Evolutionary conservation across 2,329 filamentous ascomycete genomes (phyloP), one percentile per base, ranked within the genome.

Genomic region (Epichloe gansuensis): DNA sequence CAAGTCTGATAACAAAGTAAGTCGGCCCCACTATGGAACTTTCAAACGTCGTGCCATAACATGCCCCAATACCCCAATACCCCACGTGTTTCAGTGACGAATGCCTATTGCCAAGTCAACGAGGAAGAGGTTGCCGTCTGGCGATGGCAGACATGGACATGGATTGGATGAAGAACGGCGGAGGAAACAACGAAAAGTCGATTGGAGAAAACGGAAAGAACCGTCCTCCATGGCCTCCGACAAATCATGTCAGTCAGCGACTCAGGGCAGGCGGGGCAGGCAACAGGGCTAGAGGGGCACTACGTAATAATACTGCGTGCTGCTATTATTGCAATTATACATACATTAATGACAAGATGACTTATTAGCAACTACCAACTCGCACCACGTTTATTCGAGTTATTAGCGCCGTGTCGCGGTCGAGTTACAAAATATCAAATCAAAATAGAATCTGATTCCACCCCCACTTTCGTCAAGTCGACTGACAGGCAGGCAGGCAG

Each of bases 81-180:
- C 51, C 50, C 54, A 54, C 52, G 50, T 59, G 59, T 60, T 52
- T 60, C 58, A 56, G 55, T 48, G 45, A 59, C 54, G 56, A 60
- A 59, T 60, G 58, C 52, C 46, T 50, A 60, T 59, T 59, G 59
- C 58, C 58, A 56, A 56, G 59, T 58, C 59, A 59, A 60, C 59
- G 9, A 41, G 52, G 34, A 38, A n/a, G 9, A 12, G 4, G 13
- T 21, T 13, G 35, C 46, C 17, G 41, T 17, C 25, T 17, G 4
- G 5, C 28, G 23, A 49, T 13, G 25, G 8, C 37, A 43, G 23
- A 12, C 44, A 41, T 37, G 37, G 31, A n/a, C 15, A 8, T 28
- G 17, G 25, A 42, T 23, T 37, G 37, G 47, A 23, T 3, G 21
- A 13, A 13, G 13, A 42, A n/a, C 12, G 34, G 17, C 17, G 34